Conservation (phyloP, 441 rosid genomes). For the Mallotus japonicus region DNA sequence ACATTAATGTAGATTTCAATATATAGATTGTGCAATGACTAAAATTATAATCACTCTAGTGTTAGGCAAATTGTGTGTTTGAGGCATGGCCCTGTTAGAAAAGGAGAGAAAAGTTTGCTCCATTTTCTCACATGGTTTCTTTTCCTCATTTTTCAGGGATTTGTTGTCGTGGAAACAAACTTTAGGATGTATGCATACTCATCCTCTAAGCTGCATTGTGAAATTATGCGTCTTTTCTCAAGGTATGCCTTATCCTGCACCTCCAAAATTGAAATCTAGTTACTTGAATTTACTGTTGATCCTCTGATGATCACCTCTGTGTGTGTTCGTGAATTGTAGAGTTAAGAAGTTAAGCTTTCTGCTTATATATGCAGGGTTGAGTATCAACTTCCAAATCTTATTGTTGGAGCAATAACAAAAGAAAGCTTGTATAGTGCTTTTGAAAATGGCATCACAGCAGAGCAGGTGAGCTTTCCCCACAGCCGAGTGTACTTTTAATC, state of each 20-base stretch:
- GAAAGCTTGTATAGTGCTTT: slow-evolving; percentile 89
- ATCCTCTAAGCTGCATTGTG: slow-evolving; percentile 84
- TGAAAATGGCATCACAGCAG: slow-evolving; percentile 87
- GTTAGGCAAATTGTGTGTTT: not conserved
- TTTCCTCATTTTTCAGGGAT: slow-evolving; percentile 52
- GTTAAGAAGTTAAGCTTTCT: slow-evolving; percentile 12
- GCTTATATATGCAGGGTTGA: slow-evolving; percentile 64
- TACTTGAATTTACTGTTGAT: not conserved
- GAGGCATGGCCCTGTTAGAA: not conserved
- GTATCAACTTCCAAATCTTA: slow-evolving; percentile 93
- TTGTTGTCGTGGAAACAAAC: slow-evolving; percentile 90
- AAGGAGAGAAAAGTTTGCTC: not conserved
- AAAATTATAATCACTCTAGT: not conserved
- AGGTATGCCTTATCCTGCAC: slow-evolving; percentile 40
- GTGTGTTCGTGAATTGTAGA: not conserved
- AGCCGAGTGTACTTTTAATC: not conserved
- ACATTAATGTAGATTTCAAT: slow-evolving; percentile 6
- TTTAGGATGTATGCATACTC: slow-evolving; percentile 94
- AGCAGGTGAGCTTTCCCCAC: slow-evolving; percentile 49
- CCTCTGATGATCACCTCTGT: not conserved
- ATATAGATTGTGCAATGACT: slow-evolving; percentile 4
- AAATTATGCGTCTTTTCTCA: slow-evolving; percentile 85
- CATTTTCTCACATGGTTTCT: not conserved
- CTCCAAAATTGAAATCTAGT: not conserved
- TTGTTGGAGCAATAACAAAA: slow-evolving; percentile 83